These are phyloP conservation scores for Tolypocladium endophyticum DNA, from an alignment of 2,329 filamentous ascomycete species.

Conservation along the genomic window DNA sequence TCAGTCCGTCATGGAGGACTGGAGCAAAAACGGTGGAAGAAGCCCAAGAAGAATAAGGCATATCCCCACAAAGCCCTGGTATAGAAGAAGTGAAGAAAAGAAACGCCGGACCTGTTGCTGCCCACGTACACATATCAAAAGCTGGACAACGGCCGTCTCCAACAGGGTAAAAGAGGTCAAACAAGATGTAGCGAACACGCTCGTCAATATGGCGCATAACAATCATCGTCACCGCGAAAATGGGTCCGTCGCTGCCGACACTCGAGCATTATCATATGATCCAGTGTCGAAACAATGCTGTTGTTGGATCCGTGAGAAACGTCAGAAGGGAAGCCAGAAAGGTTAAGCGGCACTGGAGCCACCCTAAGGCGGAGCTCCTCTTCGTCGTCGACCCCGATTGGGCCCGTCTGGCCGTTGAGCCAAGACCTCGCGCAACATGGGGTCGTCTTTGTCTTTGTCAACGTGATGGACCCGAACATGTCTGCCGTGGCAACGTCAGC, in stretches of 20 bases:
- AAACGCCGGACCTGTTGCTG: neutral
- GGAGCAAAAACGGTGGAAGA: neutral
- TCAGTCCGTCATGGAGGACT: neutral
- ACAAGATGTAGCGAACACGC: neutral
- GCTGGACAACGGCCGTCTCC: neutral
- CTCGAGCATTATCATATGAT: neutral
- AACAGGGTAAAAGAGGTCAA: neutral
- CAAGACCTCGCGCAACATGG: constrained; percentile 69
- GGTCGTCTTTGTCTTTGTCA: constrained; percentile 84
- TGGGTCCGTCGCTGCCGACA: neutral
- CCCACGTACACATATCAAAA: neutral
- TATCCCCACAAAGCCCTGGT: neutral
- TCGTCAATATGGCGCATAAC: neutral
- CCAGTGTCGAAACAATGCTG: neutral
- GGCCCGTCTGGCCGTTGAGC: constrained; percentile 78
- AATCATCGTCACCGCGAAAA: neutral
- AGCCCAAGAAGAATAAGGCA: neutral
- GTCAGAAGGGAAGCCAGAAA: neutral
- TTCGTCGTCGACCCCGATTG: constrained; percentile 65
- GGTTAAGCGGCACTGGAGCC: constrained; percentile 1
- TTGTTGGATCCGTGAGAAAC: neutral
- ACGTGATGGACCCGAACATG: constrained; percentile 89
- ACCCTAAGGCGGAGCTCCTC: constrained; percentile 33
- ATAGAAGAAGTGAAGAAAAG: neutral
- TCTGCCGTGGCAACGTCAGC: constrained; percentile 31